Conservation (phyloP, 164 flowering plant genomes). For the Berberis thunbergii region DNA sequence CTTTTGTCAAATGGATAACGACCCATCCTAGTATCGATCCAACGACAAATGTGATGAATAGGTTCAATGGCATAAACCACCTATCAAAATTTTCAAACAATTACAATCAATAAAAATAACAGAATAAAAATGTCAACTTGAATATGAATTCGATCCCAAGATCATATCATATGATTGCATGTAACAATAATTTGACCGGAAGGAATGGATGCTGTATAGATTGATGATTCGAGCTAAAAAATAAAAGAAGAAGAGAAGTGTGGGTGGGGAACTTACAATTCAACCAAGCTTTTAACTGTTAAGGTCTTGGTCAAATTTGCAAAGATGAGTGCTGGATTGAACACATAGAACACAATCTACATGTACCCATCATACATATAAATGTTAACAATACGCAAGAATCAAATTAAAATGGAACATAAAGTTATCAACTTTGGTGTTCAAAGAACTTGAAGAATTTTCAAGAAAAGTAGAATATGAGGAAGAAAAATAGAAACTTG, state of each 20-base stretch:
- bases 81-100: slow-evolving; percentile 21
- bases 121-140: no score
- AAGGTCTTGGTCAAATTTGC: slow-evolving; percentile 45
- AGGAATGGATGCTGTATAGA: not conserved
- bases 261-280: slow-evolving; percentile 33
- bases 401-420: no score
- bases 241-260: not conserved
- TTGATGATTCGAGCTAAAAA: not conserved
- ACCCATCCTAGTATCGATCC: slow-evolving; percentile 74
- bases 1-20: slow-evolving; percentile 35
- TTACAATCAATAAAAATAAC: not conserved
- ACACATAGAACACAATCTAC: slow-evolving; percentile 63
- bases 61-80: slow-evolving; percentile 95
- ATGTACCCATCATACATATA: not conserved
- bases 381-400: no score
- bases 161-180: not conserved
- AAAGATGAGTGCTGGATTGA: slow-evolving; percentile 55
- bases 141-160: not conserved
- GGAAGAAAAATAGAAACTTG: no score
- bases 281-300: slow-evolving; percentile 40
- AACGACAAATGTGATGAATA: slow-evolving; percentile 50
- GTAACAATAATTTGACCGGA: not conserved
- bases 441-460: not conserved
- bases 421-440: no score
- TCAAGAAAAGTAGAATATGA: no score